A percentile compares a stretch with the other conserved stretches of the same genome.
Evolutionary conservation across 2,329 filamentous ascomycete species (phyloP).

Genomic region (Stromatinia cepivora): DNA sequence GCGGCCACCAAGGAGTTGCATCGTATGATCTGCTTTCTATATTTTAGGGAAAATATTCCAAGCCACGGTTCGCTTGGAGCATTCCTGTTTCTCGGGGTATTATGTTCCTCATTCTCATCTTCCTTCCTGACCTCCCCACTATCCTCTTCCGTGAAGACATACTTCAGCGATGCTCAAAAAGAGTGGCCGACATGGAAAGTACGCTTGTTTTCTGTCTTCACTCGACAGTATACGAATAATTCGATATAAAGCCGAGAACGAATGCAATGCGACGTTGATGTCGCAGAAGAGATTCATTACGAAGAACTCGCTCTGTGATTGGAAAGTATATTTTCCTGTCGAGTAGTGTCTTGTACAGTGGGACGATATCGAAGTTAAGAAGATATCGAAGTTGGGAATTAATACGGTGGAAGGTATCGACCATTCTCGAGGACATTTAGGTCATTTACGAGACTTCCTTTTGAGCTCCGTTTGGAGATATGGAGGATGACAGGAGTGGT

Average conservation of each 20-base stretch:
- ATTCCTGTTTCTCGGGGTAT: no score
- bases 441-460: neutral
- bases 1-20: no score
- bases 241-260: neutral
- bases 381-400: neutral
- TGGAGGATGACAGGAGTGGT: neutral
- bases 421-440: no score
- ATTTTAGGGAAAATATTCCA: no score
- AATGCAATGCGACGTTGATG: neutral
- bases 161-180: neutral
- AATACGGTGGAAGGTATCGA: neutral
- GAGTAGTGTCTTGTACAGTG: neutral
- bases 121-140: no score
- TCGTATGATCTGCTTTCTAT: no score
- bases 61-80: no score
- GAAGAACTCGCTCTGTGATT: neutral
- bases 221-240: neutral
- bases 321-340: neutral
- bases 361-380: no score
- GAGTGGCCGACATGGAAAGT: neutral
- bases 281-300: neutral
- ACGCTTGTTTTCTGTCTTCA: rapidly evolving
- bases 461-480: neutral
- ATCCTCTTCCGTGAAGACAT: no score
- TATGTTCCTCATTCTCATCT: neutral